These are phyloP conservation scores for Casuarina cunninghamiana DNA, from an alignment of 306 rosid genomes.

Conservation along the genomic window DNA sequence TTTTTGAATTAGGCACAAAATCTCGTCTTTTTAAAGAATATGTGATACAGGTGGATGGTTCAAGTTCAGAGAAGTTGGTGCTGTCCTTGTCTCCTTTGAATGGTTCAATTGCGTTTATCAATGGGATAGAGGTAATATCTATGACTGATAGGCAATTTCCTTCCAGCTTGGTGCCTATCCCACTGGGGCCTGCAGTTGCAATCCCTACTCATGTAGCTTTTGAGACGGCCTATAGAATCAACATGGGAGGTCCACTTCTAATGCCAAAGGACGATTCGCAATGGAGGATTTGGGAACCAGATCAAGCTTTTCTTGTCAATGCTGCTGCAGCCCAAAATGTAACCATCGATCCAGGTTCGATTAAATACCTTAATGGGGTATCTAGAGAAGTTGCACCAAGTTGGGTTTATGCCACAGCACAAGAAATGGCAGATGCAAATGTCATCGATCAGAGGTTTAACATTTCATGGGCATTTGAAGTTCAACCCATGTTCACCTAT, in stretches of 20 bases:
- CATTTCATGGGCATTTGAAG: slow-evolving; percentile 43
- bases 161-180: slow-evolving; percentile 26
- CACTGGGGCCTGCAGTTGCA: slow-evolving; percentile 24
- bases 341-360: slow-evolving; percentile 16
- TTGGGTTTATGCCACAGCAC: slow-evolving; percentile 43
- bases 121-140: slow-evolving; percentile 33
- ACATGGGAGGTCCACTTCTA: slow-evolving; percentile 40
- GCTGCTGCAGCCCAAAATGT: slow-evolving; percentile 34
- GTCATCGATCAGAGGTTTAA: slow-evolving; percentile 37
- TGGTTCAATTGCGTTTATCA: slow-evolving; percentile 40
- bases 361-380: slow-evolving; percentile 32
- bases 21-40: slow-evolving; percentile 27
- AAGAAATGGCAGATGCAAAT: slow-evolving; percentile 44
- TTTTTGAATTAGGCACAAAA: slow-evolving; percentile 3
- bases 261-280: slow-evolving; percentile 32
- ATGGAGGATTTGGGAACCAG: slow-evolving; percentile 43
- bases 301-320: slow-evolving; percentile 32
- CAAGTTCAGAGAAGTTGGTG: slow-evolving; percentile 14
- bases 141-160: slow-evolving; percentile 25
- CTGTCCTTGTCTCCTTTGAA: slow-evolving; percentile 27
- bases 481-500: slow-evolving; percentile 30
- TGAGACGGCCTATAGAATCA: slow-evolving; percentile 34
- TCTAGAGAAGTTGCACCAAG: slow-evolving; percentile 35
- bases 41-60: slow-evolving; percentile 29
- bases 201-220: slow-evolving; percentile 29